Conservation (phyloP, 495 filamentous ascomycete species). For the Podospora pseudoanserina region DNA sequence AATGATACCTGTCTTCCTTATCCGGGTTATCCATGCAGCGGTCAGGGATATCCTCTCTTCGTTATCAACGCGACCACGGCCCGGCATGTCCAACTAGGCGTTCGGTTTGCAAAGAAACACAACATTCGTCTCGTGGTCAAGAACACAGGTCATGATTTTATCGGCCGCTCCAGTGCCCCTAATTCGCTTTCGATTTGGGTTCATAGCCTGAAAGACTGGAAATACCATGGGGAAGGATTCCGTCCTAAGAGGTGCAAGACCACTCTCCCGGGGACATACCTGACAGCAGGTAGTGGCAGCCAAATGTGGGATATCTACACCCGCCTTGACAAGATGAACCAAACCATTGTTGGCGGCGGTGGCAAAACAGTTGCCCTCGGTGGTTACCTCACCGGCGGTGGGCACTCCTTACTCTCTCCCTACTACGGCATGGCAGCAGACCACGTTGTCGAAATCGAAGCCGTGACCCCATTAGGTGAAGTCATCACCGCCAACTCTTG, state of each 20-base stretch:
- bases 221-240: constrained; percentile 38
- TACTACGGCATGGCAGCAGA: constrained; percentile 61
- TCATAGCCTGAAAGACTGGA: constrained; percentile 40
- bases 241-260: constrained; percentile 36
- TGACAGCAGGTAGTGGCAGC: constrained; percentile 40
- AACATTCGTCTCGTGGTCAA: constrained; percentile 61
- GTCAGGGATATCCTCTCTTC: constrained; percentile 47
- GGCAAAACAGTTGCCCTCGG: constrained; percentile 33
- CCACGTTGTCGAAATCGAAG: constrained; percentile 58
- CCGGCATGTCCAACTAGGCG: constrained; percentile 39
- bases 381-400: constrained; percentile 60
- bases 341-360: constrained; percentile 36
- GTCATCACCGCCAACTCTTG: constrained; percentile 53
- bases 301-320: constrained; percentile 38
- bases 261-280: constrained; percentile 32
- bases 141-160: constrained; percentile 59
- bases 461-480: constrained; percentile 54
- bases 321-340: constrained; percentile 30
- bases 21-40: constrained; percentile 33
- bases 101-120: constrained; percentile 45
- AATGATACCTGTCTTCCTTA: constrained; percentile 47
- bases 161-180: constrained; percentile 50
- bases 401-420: constrained; percentile 53
- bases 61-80: constrained; percentile 45
- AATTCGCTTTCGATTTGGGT: constrained; percentile 53